phyloP scores from a whole-genome alignment of 345 rosid genomes.

The Gossypium longicalyx region DNA sequence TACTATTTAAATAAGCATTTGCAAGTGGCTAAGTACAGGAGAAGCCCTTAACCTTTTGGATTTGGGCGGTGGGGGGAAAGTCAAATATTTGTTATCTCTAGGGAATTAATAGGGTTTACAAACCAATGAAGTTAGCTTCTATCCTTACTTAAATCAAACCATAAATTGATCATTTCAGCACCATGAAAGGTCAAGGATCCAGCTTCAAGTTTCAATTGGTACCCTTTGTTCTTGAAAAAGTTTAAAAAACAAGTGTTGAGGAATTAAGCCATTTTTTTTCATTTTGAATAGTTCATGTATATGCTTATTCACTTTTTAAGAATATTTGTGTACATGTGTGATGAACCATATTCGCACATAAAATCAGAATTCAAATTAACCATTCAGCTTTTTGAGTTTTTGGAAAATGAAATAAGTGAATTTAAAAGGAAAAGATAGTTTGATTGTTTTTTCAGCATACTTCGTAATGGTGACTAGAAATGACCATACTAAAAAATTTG shows the following conservation, averaged over 20 bases:
- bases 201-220: neutral
- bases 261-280: neutral
- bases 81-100: slow-evolving; percentile 1
- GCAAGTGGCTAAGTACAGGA: slow-evolving; percentile 28
- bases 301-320: too few species aligned
- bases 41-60: slow-evolving; percentile 24
- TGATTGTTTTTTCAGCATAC: too few species aligned
- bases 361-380: too few species aligned
- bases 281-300: neutral
- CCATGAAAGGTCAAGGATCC: slow-evolving; percentile 10
- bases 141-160: neutral
- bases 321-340: too few species aligned
- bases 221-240: neutral
- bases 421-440: too few species aligned
- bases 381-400: too few species aligned
- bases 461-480: too few species aligned
- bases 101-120: neutral
- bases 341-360: too few species aligned
- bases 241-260: neutral
- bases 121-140: neutral
- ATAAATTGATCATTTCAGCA: slow-evolving; percentile 20
- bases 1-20: slow-evolving; percentile 6
- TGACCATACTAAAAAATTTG: too few species aligned
- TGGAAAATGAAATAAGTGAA: too few species aligned
- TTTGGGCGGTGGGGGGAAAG: slow-evolving; percentile 23